These are phyloP conservation scores for Apiotrichum sp. DNA, from an alignment of 1,284 basidiomycete genomes.

Conservation along the genomic window DNA sequence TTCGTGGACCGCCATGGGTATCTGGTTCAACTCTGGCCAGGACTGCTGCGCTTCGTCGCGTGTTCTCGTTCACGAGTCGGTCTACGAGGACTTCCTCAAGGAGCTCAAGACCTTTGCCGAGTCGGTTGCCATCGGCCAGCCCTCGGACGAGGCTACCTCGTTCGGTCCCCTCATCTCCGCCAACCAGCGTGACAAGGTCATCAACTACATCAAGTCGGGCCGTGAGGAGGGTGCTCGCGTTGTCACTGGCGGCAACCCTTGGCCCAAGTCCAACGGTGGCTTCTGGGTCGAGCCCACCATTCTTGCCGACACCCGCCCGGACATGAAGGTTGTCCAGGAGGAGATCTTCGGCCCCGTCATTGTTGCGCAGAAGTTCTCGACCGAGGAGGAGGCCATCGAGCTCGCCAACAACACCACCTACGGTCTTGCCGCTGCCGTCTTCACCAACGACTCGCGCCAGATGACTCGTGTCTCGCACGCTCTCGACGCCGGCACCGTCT, in stretches of 20 bases:
- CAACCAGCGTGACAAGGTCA: conserved; percentile 79
- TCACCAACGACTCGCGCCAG: conserved; percentile 81
- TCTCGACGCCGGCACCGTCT: conserved; percentile 72
- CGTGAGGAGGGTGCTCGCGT: conserved; percentile 76
- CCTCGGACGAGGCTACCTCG: conserved; percentile 64
- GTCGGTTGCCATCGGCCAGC: conserved; percentile 62
- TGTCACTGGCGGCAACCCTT: conserved; percentile 64
- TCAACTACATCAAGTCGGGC: conserved; percentile 81
- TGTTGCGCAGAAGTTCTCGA: conserved; percentile 45
- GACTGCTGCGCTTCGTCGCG: conserved; percentile 59
- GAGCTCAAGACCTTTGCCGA: conserved; percentile 64
- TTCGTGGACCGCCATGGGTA: conserved; percentile 36
- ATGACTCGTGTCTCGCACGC: conserved; percentile 75
- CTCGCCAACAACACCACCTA: conserved; percentile 79
- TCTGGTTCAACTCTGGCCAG: conserved; percentile 38
- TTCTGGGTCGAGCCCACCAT: conserved; percentile 48
- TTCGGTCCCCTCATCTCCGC: conserved; percentile 81
- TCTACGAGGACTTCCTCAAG: conserved; percentile 71
- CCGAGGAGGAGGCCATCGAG: conserved; percentile 51
- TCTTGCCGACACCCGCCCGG: conserved; percentile 34
- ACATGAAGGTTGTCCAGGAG: conserved; percentile 40
- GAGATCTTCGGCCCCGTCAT: conserved; percentile 52
- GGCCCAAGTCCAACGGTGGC: conserved; percentile 33
- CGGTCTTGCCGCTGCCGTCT: conserved; percentile 80
- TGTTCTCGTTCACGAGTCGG: conserved; percentile 74